Evolutionary conservation across 2,329 filamentous ascomycete species (phyloP), one percentile per base, ranked within the genome.

Genomic region (Cordyceps farinosa): DNA sequence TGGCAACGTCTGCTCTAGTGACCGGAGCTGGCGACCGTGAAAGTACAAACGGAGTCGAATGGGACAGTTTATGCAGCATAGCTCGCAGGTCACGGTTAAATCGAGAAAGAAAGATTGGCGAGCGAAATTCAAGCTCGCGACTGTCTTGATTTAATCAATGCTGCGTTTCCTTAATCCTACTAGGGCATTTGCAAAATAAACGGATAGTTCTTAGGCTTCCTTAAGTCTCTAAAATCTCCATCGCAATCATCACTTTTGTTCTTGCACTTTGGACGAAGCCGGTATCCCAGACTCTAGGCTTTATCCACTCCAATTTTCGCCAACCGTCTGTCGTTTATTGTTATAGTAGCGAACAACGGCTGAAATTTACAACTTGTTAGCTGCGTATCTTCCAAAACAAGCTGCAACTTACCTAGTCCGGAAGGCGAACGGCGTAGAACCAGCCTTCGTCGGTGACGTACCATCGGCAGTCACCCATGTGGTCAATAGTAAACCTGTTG

Each of bases 361-460:
- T 58, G 11, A 1, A 11, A 27, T 17, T 29, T 27, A 6, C 9
- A 10, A 5, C 7, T 6, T 29, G 11, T 57, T 17, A 57, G 54
- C 36, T 22, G 10, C 3, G 32, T 22, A 17, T 32, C 3, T 8
- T n/a, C 32, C 3, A 13, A 30, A 9, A 48, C 27, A 30, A 7
- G 13, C 15, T 9, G 10, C 1, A 44, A 42, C 62, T 59, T 34
- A 57, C 62, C 48, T 70, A 78, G 62, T 74, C 72, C 36, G 80
- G 77, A 55, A 86, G 74, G 59, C 84, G 80, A 56, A 85, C 79
- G 64, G 85, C 85, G 68, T 88, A 88, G 71, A 88, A 88, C 70
- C 80, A 78, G 32, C 86, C 85, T 62, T 82, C 78, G 56, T 81
- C 77, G 64, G 79, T 80, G 62, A 85, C 77, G 70, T 84, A 88